Percentiles rank a stretch among this genome's conserved stretches.
phyloP scores from a whole-genome alignment of 345 rosid species.

The Hypericum perforatum region DNA sequence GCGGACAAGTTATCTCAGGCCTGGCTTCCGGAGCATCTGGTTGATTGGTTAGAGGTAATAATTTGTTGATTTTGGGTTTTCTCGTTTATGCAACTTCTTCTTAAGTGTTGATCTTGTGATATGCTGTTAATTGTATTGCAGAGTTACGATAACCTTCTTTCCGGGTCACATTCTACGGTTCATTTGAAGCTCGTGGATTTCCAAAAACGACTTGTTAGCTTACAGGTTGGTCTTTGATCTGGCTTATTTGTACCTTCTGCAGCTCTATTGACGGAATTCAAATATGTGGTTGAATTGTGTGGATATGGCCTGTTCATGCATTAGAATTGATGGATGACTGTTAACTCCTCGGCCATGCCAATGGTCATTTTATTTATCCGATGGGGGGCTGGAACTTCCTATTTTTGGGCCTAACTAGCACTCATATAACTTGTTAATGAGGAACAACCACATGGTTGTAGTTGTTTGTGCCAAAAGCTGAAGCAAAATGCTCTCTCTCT shows the following conservation, averaged over 20 bases:
- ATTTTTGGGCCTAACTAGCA: too few species aligned
- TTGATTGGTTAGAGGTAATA: slow-evolving; percentile 93
- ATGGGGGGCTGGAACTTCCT: too few species aligned
- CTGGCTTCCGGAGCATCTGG: slow-evolving; percentile 76
- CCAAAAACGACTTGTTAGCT: slow-evolving; percentile 50
- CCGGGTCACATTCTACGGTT: slow-evolving; percentile 42
- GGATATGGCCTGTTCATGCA: too few species aligned
- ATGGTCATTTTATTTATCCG: too few species aligned
- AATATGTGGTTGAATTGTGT: too few species aligned
- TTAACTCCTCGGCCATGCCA: too few species aligned
- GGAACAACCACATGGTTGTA: too few species aligned
- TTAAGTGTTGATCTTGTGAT: slow-evolving; percentile 2
- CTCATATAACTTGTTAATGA: too few species aligned
- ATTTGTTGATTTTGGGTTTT: slow-evolving; percentile 6
- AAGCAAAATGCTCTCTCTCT: too few species aligned
- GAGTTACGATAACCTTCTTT: slow-evolving; percentile 75
- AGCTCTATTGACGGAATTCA: too few species aligned
- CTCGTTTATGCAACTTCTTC: slow-evolving; percentile 1
- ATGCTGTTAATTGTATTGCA: slow-evolving; percentile 23
- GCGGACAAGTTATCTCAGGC: slow-evolving; percentile 61
- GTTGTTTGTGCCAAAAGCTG: too few species aligned
- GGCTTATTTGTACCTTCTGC: background rate
- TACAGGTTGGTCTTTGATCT: slow-evolving; percentile 45
- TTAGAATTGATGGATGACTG: too few species aligned
- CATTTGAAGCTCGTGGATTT: slow-evolving; percentile 71